Evolutionary conservation across 306 rosid genomes (phyloP).

Genomic region (Phaseolus lunatus): DNA sequence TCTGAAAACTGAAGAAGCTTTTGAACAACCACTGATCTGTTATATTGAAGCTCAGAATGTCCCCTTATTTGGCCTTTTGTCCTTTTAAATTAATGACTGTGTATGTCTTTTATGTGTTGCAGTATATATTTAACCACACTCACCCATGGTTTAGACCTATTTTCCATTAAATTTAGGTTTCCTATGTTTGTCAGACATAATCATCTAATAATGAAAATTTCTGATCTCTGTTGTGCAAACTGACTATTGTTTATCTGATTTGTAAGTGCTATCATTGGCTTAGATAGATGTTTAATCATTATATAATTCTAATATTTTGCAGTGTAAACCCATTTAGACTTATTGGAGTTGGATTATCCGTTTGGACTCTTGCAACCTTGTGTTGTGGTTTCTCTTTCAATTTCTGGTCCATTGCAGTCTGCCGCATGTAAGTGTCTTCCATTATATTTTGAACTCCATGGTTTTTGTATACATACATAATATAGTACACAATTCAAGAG

Average conservation of each 20-base stretch:
- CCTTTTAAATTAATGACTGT: not conserved
- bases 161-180: constrained; percentile 19
- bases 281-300: constrained; percentile 19
- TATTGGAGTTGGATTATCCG: constrained; percentile 89
- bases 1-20: constrained; percentile 23
- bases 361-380: constrained; percentile 81
- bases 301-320: constrained; percentile 50
- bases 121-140: not conserved
- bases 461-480: constrained; percentile 3
- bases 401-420: constrained; percentile 84
- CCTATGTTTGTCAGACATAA: constrained; percentile 16
- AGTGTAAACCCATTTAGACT: constrained; percentile 87
- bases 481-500: constrained; percentile 3
- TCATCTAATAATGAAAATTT: constrained; percentile 19
- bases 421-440: constrained; percentile 73
- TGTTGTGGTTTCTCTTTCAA: constrained; percentile 76
- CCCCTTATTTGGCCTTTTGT: constrained; percentile 18
- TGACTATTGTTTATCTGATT: constrained; percentile 11
- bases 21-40: constrained; percentile 2
- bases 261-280: constrained; percentile 9
- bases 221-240: constrained; percentile 17
- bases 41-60: not conserved
- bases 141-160: not conserved
- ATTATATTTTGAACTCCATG: constrained; percentile 27
- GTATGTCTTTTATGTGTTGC: not conserved